Conservation (phyloP, 2,329 filamentous ascomycete species). For the Hirsutella rhossiliensis region DNA sequence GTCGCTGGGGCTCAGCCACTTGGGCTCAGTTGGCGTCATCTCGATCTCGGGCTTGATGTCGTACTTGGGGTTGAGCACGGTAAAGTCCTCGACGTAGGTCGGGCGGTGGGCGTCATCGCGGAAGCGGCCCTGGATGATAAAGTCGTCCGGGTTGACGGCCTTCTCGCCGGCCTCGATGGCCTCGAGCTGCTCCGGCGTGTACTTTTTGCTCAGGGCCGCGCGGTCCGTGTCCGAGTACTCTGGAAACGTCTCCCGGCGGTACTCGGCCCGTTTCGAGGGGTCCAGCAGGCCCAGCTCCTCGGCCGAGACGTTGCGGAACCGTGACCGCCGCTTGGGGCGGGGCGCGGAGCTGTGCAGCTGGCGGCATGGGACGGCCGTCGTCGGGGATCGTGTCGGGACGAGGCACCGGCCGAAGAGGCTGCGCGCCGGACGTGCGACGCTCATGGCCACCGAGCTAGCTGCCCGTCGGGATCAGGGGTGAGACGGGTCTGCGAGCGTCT, state of each 20-base stretch:
- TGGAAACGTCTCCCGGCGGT: constrained; percentile 37
- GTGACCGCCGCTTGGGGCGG: constrained; percentile 32
- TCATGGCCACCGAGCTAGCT: constrained; percentile 31
- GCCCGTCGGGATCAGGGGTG: neutral
- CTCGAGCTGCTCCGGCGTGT: constrained; percentile 69
- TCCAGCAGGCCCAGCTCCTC: constrained; percentile 37
- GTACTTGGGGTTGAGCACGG: constrained; percentile 61
- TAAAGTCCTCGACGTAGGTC: constrained; percentile 74
- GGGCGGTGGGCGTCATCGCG: constrained; percentile 62
- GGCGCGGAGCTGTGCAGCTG: constrained; percentile 40
- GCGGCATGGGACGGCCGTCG: constrained; percentile 20
- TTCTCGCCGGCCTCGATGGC: constrained; percentile 73
- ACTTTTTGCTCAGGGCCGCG: constrained; percentile 49
- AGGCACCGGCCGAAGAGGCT: constrained; percentile 40
- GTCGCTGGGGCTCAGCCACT: constrained; percentile 51
- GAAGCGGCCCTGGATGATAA: constrained; percentile 59
- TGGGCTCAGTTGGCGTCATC: constrained; percentile 36
- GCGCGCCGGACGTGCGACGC: constrained; percentile 40
- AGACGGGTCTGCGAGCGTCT: neutral
- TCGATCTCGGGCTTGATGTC: constrained; percentile 50
- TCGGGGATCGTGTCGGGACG: constrained; percentile 17
- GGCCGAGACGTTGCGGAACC: constrained; percentile 41
- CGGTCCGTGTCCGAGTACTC: constrained; percentile 58
- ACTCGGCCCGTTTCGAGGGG: constrained; percentile 30
- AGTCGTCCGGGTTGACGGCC: constrained; percentile 61